These are phyloP conservation scores for Penicillium taxi DNA, from an alignment of 495 filamentous ascomycete genomes.

Conservation along the genomic window DNA sequence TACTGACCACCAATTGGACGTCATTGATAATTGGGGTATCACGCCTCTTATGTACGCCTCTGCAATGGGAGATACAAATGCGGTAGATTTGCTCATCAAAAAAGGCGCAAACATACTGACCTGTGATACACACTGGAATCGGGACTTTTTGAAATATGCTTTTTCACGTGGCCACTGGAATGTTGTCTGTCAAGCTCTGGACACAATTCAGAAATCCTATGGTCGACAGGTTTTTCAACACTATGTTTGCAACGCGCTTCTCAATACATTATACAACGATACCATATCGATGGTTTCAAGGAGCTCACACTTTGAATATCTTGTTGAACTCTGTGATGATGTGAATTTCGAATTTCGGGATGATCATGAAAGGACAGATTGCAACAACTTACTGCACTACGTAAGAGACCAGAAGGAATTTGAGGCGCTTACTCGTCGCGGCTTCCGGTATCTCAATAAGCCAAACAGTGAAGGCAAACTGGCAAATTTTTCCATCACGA, in stretches of 20 bases:
- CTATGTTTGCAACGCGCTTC: not conserved
- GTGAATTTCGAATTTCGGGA: not conserved
- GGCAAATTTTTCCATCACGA: not conserved
- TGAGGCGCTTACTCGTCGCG: not conserved
- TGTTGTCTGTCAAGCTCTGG: not conserved
- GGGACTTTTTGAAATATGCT: not conserved
- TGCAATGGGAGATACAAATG: not conserved
- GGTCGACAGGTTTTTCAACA: not conserved
- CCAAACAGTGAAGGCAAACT: not conserved
- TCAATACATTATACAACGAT: not conserved
- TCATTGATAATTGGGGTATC: not conserved
- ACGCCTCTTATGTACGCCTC: not conserved
- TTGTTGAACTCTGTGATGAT: not conserved
- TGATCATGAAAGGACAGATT: not conserved
- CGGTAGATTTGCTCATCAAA: not conserved
- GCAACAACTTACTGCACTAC: not conserved
- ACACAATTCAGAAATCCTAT: not conserved
- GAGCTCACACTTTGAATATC: not conserved
- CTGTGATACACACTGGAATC: not conserved
- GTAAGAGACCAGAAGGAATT: not conserved
- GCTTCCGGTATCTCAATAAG: not conserved
- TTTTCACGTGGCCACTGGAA: not conserved
- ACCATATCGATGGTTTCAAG: not conserved
- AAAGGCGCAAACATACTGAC: not conserved
- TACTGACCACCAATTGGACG: not conserved